phyloP scores from a whole-genome alignment of 2,329 filamentous ascomycete genomes.

The Camptophora hylomeconis region DNA sequence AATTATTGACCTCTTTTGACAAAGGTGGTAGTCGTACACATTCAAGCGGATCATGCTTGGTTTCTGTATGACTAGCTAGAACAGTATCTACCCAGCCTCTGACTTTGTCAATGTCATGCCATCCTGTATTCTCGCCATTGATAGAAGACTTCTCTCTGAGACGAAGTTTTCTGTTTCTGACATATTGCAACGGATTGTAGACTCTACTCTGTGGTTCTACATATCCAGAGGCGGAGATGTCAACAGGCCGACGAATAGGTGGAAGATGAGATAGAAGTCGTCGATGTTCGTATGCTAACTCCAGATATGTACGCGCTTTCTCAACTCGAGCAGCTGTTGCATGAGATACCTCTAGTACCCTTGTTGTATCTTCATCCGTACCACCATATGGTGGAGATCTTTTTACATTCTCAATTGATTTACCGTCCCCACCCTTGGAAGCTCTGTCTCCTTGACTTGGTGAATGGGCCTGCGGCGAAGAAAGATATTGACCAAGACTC shows the following conservation, averaged over 20 bases:
- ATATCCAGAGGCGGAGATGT: conserved; percentile 14
- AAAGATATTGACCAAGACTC: conserved; percentile 3
- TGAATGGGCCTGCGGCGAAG: neutral
- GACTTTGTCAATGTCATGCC: conserved; percentile 59
- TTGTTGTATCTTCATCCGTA: conserved; percentile 20
- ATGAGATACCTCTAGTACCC: conserved; percentile 52
- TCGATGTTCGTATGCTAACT: conserved; percentile 74
- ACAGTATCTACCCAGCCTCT: conserved; percentile 65
- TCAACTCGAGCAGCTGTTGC: conserved; percentile 72
- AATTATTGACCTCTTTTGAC: conserved; percentile 5
- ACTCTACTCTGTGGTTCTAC: conserved; percentile 36
- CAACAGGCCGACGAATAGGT: conserved; percentile 38
- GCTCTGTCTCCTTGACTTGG: too few relatives aligned
- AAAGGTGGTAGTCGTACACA: conserved; percentile 33
- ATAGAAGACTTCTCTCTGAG: conserved; percentile 64
- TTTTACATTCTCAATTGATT: neutral
- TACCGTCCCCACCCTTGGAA: conserved; percentile 1
- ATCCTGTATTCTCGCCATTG: conserved; percentile 62
- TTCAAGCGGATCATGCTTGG: conserved; percentile 32
- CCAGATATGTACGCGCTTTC: conserved; percentile 73
- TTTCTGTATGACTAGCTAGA: conserved; percentile 33
- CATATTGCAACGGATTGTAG: conserved; percentile 87
- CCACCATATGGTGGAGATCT: conserved; percentile 17
- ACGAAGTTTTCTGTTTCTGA: conserved; percentile 78
- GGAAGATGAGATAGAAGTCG: conserved; percentile 67